Conservation (phyloP, 495 filamentous ascomycete species). For the Hyaloscypha bicolor region DNA sequence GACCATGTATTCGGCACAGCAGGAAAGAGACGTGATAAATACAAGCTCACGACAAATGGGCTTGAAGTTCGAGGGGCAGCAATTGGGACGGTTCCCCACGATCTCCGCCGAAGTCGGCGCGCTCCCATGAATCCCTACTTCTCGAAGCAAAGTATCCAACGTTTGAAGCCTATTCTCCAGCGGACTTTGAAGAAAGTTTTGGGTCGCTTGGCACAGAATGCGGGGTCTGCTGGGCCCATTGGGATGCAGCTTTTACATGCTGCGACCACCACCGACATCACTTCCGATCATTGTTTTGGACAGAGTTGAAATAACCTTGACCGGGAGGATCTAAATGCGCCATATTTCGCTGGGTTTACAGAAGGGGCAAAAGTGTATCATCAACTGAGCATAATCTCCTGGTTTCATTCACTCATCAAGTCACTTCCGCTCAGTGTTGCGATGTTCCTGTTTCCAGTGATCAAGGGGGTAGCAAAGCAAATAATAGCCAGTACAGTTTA, state of each 20-base stretch:
- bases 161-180: conserved; percentile 35
- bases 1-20: conserved; percentile 44
- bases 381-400: conserved; percentile 2
- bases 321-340: conserved; percentile 6
- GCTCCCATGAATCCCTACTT: conserved; percentile 48
- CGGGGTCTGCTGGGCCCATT: conserved; percentile 1
- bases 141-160: conserved; percentile 46
- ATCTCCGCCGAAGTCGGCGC: conserved; percentile 43
- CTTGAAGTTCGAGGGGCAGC: conserved; percentile 25
- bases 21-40: conserved; percentile 8
- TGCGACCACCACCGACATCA: conserved; percentile 17
- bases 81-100: conserved; percentile 49
- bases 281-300: conserved; percentile 20
- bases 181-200: conserved; percentile 35
- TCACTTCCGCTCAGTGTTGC: neutral
- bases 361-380: conserved; percentile 3
- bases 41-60: neutral
- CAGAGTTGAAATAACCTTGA: conserved; percentile 13
- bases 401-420: neutral
- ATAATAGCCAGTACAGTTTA: no score
- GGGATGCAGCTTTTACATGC: conserved; percentile 7
- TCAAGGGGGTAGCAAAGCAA: no score
- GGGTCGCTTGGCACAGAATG: neutral
- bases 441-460: no score
- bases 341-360: neutral